Percentiles rank a stretch among this genome's conserved stretches.
Evolutionary conservation across 257 asterid genomes (phyloP).

Genomic region (Cinchona pubescens): DNA sequence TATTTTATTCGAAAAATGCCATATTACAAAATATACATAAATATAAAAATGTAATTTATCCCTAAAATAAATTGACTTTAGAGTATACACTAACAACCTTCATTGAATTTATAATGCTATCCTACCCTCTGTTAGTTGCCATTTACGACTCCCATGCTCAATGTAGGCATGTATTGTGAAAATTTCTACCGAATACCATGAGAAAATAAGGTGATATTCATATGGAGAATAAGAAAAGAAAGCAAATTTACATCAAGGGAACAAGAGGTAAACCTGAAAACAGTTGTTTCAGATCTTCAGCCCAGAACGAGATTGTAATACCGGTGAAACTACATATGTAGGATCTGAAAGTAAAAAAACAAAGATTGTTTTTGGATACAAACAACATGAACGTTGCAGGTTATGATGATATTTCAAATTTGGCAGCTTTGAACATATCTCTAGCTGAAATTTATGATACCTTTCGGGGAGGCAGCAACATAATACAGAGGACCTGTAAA

Average conservation of each 20-base stretch:
- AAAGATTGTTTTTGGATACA: neutral
- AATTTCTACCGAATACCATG: neutral
- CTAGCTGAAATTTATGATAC: slow-evolving; percentile 20
- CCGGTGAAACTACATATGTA: slow-evolving; percentile 79
- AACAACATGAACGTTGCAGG: neutral
- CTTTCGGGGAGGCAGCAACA: slow-evolving; percentile 90
- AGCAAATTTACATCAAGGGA: neutral
- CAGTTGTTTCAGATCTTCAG: slow-evolving; percentile 84
- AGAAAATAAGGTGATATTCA: neutral
- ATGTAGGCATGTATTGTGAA: neutral
- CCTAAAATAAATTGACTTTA: too few relatives aligned
- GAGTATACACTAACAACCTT: too few relatives aligned
- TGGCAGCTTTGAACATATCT: neutral
- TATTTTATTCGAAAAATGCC: too few relatives aligned
- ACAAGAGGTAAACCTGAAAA: slow-evolving; percentile 60
- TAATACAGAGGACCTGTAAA: slow-evolving; percentile 85
- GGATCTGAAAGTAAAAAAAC: slow-evolving; percentile 56
- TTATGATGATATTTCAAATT: neutral
- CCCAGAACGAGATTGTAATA: slow-evolving; percentile 64
- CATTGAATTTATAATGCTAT: neutral
- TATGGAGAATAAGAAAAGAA: neutral
- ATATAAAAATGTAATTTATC: too few relatives aligned
- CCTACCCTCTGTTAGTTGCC: neutral
- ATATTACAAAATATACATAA: too few relatives aligned
- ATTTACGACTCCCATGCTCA: neutral